These are phyloP conservation scores for Plasmodium inui DNA, from an alignment of 169 alveolate genomes.

Conservation along the genomic window DNA sequence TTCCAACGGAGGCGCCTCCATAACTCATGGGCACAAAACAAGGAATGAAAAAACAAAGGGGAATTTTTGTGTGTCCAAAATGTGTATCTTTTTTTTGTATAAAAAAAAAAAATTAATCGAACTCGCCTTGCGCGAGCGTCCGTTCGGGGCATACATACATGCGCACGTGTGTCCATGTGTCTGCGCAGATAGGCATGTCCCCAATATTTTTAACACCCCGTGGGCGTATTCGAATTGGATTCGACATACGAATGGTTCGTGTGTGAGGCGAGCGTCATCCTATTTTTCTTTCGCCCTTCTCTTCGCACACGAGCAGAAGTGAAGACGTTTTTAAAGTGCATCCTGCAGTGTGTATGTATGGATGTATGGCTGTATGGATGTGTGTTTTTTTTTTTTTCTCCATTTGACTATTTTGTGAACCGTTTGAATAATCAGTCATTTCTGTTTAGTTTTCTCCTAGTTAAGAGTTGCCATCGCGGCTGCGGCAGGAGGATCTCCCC, in stretches of 20 bases:
- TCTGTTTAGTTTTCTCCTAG: neutral
- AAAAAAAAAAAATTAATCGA: neutral
- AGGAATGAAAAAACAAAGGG: constrained; percentile 9
- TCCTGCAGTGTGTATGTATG: neutral
- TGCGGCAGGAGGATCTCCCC: neutral
- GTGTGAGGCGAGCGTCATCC: neutral
- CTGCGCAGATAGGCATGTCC: neutral
- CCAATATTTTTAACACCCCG: neutral
- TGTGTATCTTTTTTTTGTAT: neutral
- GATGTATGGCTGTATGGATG: neutral
- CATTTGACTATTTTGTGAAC: neutral
- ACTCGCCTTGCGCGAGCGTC: neutral
- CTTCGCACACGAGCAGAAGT: neutral
- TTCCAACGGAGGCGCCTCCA: neutral
- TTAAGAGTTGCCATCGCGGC: neutral
- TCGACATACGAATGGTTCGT: neutral
- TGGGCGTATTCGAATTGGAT: neutral
- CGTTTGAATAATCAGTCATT: neutral
- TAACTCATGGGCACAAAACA: constrained; percentile 1
- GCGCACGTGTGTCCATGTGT: constrained; percentile 2
- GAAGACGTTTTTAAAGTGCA: neutral
- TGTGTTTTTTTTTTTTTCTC: neutral
- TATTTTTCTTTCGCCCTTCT: neutral
- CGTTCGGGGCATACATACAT: constrained; percentile 3
- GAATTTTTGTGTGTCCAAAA: neutral